Evolutionary conservation across 306 rosid species (phyloP), one percentile per base, ranked within the genome.

Genomic region (Astragalus glycyphyllos): DNA sequence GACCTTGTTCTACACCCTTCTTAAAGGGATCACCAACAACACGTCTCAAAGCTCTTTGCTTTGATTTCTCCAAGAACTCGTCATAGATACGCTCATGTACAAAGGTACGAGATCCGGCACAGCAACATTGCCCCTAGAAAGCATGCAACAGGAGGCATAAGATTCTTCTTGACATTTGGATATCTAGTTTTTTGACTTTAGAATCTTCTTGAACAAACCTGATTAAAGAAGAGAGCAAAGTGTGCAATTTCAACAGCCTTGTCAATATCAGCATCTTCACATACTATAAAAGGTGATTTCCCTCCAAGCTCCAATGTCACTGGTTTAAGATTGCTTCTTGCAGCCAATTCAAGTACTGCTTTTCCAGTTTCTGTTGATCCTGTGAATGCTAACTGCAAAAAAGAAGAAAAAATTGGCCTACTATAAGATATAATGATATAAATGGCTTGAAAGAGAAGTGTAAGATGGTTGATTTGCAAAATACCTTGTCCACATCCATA

Each of bases 401-500:
- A 41, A n/a, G 62, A 0, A 34, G 17, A 58, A 4, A 32, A 41
- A 13, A 44, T 1, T 1, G 4, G n/a, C 42, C 1, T 9, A 35
- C 4, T 6, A 35, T 5, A 35, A 35, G 40, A 35, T 7, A 35
- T 5, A 35, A 35, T 35, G 40, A 35, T 5, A 6, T 6, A 40
- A 10, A 40, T 10, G 31, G 31, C 11, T 4, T 35, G 20, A 2
- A 47, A 57, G 53, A 34, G 56, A 17, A 15, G 26, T 17, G 34
- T 8, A 71, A 73, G 50, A 72, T 13, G 14, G 13, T 42, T 20
- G 65, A 46, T 51, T 51, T 66, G 48, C 7, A 58, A 65, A 40
- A 66, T 87, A 92, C 98, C 97, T 93, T 93, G 79, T 93, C 98
- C 71, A 93, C 98, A 41, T 90, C 94, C 94, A 86, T 87, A 77